Conservation (phyloP, 2,329 filamentous ascomycete genomes). For the Talaromyces sp. region DNA sequence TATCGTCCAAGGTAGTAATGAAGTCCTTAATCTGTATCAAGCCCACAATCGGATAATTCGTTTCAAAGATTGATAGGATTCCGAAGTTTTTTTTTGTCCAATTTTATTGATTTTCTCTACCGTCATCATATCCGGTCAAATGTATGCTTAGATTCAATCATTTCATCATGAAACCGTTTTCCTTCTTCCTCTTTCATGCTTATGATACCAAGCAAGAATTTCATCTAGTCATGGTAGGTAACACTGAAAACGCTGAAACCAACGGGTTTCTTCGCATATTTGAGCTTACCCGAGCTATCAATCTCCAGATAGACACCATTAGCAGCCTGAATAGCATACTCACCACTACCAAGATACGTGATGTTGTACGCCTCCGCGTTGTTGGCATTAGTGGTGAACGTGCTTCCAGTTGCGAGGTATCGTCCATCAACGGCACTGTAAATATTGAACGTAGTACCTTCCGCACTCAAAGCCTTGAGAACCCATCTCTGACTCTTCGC, state of each 20-base stretch:
- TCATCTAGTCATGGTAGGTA: slow-evolving; percentile 5
- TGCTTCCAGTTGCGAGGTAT: background rate
- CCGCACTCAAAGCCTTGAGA: background rate
- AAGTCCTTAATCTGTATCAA: no score
- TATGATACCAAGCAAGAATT: background rate
- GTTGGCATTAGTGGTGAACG: background rate
- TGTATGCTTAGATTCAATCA: background rate
- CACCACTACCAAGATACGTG: slow-evolving; percentile 7
- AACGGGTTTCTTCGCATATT: background rate
- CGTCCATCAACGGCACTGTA: slow-evolving; percentile 5
- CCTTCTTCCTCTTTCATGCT: background rate
- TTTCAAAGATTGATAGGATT: no score
- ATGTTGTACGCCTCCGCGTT: slow-evolving; percentile 5
- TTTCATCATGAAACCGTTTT: background rate
- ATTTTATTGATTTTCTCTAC: background rate
- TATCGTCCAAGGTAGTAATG: no score
- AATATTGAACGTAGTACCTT: slow-evolving; percentile 8
- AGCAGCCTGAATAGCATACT: slow-evolving; percentile 11
- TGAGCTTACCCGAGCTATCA: background rate
- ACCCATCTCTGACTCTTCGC: background rate
- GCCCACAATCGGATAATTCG: no score
- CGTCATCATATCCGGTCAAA: background rate
- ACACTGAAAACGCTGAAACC: slow-evolving; percentile 10
- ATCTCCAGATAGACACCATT: slow-evolving; percentile 9
- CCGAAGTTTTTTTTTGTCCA: no score